phyloP scores from a whole-genome alignment of 192 early-diverging fungal genomes.

The Rhizophlyctis rosea region DNA sequence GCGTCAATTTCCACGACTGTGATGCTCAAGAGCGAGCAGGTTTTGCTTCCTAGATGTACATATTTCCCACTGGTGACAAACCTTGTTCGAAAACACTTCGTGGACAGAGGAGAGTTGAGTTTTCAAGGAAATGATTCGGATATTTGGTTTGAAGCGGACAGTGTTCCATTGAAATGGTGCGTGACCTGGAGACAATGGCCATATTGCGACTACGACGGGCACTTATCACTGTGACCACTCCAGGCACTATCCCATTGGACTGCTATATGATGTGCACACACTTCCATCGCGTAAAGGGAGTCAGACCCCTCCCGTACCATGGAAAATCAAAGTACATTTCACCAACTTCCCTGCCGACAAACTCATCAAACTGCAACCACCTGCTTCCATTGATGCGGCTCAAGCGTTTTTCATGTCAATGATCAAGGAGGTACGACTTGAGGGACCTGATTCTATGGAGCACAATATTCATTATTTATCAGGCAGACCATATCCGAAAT shows the following conservation, averaged over 20 bases:
- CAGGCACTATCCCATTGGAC: slow-evolving; percentile 86
- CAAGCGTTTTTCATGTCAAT: slow-evolving; percentile 84
- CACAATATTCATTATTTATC: neutral
- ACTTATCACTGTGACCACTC: neutral
- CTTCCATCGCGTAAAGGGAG: neutral
- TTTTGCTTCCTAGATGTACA: slow-evolving; percentile 47
- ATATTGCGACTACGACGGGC: neutral
- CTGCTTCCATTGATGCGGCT: slow-evolving; percentile 51
- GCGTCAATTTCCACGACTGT: neutral
- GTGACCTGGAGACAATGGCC: neutral
- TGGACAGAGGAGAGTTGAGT: slow-evolving; percentile 33
- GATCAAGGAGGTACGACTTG: slow-evolving; percentile 74
- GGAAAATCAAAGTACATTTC: slow-evolving; percentile 76
- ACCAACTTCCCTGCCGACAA: slow-evolving; percentile 67
- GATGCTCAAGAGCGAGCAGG: slow-evolving; percentile 4
- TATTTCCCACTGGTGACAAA: slow-evolving; percentile 59
- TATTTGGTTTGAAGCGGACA: slow-evolving; percentile 72
- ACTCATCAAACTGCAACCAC: slow-evolving; percentile 46
- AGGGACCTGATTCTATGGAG: no score
- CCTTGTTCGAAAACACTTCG: slow-evolving; percentile 48
- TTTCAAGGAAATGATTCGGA: slow-evolving; percentile 48
- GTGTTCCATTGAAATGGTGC: slow-evolving; percentile 75
- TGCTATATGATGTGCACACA: slow-evolving; percentile 69
- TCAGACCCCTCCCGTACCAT: slow-evolving; percentile 53
- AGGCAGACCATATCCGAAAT: slow-evolving; percentile 81